Base-by-base conservation (phyloP, 2,329 filamentous ascomycete genomes). In the Botrytis elliptica region DNA sequence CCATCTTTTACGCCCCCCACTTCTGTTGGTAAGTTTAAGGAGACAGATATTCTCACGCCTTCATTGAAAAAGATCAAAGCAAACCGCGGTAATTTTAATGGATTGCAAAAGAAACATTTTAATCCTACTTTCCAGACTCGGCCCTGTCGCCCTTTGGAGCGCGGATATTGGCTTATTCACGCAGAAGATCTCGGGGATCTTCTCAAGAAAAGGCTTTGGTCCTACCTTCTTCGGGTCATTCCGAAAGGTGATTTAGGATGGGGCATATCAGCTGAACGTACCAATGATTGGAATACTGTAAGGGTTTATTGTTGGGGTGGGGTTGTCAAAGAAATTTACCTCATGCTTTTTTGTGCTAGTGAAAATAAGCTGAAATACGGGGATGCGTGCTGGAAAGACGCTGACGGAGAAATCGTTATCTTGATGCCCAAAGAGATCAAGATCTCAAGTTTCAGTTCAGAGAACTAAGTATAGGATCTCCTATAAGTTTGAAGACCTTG, bases 231-330 rank as follows among this genome's bases (percentile, higher is more conserved):
- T 9, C 86, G 90, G 25, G 88, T 89, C 67, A 83, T 97, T 49
- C 83, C 83, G 9, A 84, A 84, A 40, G 89, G 90, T 0, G 83
- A 85, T 36, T 87, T 88, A 0, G 92, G 92, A 4, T 94, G 92
- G 91, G 90, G 90, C 4, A 85, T 92, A 1, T 89, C 88, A 84
- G 90, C 88, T 76, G 82, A 80, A 22, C 83, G 88, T 40, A 84
- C 85, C 69, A 75, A 77, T 14, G 74, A 76, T 49, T 82, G 79
- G 18, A 83, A 85, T 73, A 81, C 77, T 1, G 81, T 97, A 2
- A 87, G 89, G 49, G 81, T 95, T 1, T 96, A 92, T 80, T 93
- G 93, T 79, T 97, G 93, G 91, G 94, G 92, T 0, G 88, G 91
- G 75, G 84, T 93, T 0, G 88, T 89, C 0, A 87, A 89, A 71